Percentiles rank a stretch among this genome's conserved stretches.
Conservation (phyloP, 257 asterid genomes). For the Solanum infundibuliforme region DNA sequence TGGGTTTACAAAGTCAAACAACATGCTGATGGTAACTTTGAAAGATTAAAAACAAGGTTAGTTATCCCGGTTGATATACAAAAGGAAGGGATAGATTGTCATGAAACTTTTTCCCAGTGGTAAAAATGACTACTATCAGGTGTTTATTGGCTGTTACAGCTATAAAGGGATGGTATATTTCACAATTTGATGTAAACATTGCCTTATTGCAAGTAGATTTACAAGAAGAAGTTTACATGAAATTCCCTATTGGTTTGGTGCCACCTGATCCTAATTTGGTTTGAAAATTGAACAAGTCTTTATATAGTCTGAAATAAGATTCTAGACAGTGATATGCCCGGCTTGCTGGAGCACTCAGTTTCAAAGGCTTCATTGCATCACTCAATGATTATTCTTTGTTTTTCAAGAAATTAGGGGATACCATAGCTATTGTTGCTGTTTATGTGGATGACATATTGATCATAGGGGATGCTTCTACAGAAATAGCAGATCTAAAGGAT, state of each 20-base stretch:
- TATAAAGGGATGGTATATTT: not conserved
- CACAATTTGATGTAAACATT: not conserved
- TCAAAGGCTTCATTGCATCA: not conserved
- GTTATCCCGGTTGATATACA: not conserved
- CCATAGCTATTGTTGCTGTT: not conserved
- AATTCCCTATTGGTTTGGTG: not conserved
- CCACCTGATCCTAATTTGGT: not conserved
- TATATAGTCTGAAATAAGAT: too few species aligned
- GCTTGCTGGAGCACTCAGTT: not conserved
- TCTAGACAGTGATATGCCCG: not conserved
- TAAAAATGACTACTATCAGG: not conserved
- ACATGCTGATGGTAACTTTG: not conserved
- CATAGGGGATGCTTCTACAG: too few species aligned
- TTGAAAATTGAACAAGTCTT: not conserved
- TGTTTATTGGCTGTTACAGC: not conserved
- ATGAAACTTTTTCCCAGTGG: not conserved
- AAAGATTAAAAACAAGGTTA: too few species aligned
- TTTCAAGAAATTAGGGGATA: not conserved
- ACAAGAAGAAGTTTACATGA: not conserved
- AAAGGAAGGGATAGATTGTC: not conserved
- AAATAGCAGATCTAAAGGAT: too few species aligned
- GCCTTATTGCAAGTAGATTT: too few species aligned
- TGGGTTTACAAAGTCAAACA: not conserved
- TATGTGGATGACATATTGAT: not conserved
- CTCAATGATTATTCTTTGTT: not conserved